Conservation (phyloP, 169 alveolate genomes). For the Cyclospora cayetanensis region DNA sequence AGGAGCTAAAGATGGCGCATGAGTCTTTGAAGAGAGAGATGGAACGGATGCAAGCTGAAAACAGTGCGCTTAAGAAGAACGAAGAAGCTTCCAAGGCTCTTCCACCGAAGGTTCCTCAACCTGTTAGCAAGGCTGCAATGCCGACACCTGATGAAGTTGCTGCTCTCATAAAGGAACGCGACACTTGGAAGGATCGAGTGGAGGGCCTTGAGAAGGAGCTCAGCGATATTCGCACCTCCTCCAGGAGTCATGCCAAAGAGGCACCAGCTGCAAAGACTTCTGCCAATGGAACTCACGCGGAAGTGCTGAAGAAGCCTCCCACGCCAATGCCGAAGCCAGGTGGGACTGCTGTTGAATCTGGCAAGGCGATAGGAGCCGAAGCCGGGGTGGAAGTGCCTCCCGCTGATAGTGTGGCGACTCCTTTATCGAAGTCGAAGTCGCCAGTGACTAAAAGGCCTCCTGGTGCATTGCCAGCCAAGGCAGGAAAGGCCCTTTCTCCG, state of each 20-base stretch:
- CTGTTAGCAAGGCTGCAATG: background rate
- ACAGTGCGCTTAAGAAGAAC: background rate
- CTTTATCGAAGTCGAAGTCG: no score
- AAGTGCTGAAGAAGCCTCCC: no score
- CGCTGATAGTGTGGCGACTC: no score
- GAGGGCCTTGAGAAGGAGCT: background rate
- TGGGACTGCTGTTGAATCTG: no score
- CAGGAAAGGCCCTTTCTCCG: no score
- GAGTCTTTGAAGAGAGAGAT: slow-evolving; percentile 25
- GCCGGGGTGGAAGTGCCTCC: no score
- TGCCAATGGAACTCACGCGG: no score
- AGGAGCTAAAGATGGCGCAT: slow-evolving; percentile 40
- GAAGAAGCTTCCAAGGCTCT: background rate
- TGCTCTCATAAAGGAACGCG: background rate
- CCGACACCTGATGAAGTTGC: background rate
- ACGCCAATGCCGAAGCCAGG: no score
- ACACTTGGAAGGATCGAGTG: background rate
- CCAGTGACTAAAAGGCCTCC: no score
- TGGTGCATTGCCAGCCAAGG: no score
- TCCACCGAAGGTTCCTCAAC: background rate
- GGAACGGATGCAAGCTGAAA: background rate
- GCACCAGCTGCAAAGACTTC: background rate
- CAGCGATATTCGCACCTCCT: background rate
- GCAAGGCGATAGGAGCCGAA: no score
- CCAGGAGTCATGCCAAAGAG: background rate